phyloP scores from a whole-genome alignment of 169 alveolate species.

The Plasmodium coatneyi region DNA sequence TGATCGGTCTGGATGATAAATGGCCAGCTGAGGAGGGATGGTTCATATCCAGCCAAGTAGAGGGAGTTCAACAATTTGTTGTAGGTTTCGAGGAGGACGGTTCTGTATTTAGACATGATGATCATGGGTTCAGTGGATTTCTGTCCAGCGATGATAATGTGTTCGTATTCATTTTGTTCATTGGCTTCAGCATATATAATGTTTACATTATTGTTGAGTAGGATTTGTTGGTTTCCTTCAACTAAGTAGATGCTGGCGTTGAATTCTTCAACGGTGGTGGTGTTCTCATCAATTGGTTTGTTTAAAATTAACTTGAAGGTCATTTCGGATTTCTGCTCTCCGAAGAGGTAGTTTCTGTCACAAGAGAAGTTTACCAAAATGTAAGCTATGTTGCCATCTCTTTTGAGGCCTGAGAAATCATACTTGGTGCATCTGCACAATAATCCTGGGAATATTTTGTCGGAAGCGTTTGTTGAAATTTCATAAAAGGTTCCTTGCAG shows the following conservation, averaged over 20 bases:
- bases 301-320: constrained; percentile 51
- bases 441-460: constrained; percentile 71
- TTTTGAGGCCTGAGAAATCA: constrained; percentile 49
- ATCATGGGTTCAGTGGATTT: constrained; percentile 67
- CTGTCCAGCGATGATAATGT: constrained; percentile 41
- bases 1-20: constrained; percentile 66
- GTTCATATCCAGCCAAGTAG: constrained; percentile 69
- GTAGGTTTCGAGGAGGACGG: constrained; percentile 26
- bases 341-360: constrained; percentile 38
- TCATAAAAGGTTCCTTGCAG: constrained; percentile 61
- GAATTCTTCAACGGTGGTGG: constrained; percentile 45
- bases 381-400: constrained; percentile 41
- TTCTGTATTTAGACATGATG: constrained; percentile 51
- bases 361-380: constrained; percentile 24
- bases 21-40: constrained; percentile 71
- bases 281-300: constrained; percentile 41
- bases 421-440: constrained; percentile 69
- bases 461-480: constrained; percentile 65
- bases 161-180: constrained; percentile 56
- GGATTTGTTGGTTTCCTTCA: constrained; percentile 55
- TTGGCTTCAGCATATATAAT: constrained; percentile 63
- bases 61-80: constrained; percentile 54
- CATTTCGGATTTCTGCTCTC: constrained; percentile 55
- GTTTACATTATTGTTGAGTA: constrained; percentile 15
- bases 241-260: constrained; percentile 41